Evolutionary conservation across 306 rosid genomes (phyloP), one percentile per base, ranked within the genome.

Genomic region (Amphicarpaea edgeworthii): DNA sequence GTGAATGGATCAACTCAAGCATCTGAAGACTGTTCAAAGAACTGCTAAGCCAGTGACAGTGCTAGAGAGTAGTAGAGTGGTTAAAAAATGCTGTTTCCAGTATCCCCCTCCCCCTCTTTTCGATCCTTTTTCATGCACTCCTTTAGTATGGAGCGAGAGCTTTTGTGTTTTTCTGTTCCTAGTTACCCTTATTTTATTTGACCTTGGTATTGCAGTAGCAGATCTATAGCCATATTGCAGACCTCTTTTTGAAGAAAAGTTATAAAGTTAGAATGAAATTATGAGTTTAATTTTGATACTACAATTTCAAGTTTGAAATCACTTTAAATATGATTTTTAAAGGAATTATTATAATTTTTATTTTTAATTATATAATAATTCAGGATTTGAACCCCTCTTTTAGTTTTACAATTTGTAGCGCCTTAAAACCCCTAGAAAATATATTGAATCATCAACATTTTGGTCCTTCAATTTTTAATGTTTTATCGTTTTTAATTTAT

Each of bases 11-110:
- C 63, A 37, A 64, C 68, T 28, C 15, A 8, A 73, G 58, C 72
- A 62, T 67, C 28, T 73, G 85, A 77, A 73, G 70, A 81, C 64
- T 85, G 79, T 64, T 46, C 83, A 0, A 77, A 70, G 58, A 79
- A 42, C 49, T 53, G 78, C 70, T 69, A 55, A 68, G 76, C 63
- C 43, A 20, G 70, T 70, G 20, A 28, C 14, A 60, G 60, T 62
- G 57, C 15, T 51, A 28, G 16, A n/a, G 12, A 45, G 34, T 28
- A 43, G 78, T 28, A 43, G 78, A 57, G 11, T 61, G 70, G 54
- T 40, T 64, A 38, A 38, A 38, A 7, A 58, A 26, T 32, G 45
- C 30, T 21, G 53, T 47, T 61, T 62, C 26, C 26, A 60, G 40
- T 12, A 6, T 43, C 12, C 49, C 20, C 28, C n/a, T 26, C 8